These are phyloP conservation scores for Galeopsis tetrahit DNA, from an alignment of 257 asterid species.

Conservation along the genomic window DNA sequence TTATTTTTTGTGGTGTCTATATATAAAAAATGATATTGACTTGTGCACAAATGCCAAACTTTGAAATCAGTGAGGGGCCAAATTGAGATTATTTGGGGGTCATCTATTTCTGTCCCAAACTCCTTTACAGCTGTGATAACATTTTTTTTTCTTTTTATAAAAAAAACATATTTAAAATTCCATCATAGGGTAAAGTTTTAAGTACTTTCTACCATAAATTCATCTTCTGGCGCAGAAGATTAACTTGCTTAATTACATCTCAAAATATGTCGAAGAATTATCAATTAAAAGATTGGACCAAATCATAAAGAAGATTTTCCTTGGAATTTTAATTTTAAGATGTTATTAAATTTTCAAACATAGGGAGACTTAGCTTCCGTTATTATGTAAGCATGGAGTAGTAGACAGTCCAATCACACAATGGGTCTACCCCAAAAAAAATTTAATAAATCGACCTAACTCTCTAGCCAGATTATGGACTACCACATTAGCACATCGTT, in stretches of 20 bases:
- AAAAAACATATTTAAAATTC: background rate
- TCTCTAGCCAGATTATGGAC: too few relatives aligned
- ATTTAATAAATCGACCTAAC: too few relatives aligned
- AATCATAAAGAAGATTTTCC: too few relatives aligned
- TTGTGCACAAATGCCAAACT: constrained; percentile 25
- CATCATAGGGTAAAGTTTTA: background rate
- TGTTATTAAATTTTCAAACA: too few relatives aligned
- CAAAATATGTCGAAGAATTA: too few relatives aligned
- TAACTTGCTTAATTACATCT: background rate
- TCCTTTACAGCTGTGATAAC: constrained; percentile 57
- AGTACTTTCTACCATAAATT: background rate
- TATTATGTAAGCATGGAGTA: too few relatives aligned
- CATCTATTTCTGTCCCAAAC: constrained; percentile 42
- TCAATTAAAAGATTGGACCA: too few relatives aligned
- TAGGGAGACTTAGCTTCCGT: too few relatives aligned
- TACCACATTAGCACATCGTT: too few relatives aligned
- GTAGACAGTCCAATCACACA: too few relatives aligned
- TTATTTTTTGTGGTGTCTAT: background rate
- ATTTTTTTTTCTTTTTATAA: constrained; percentile 1
- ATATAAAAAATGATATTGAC: constrained; percentile 14
- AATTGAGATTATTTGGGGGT: constrained; percentile 18
- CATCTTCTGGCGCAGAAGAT: background rate
- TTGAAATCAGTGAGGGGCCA: constrained; percentile 29
- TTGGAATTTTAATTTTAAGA: too few relatives aligned
- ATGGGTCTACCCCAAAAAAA: too few relatives aligned